These are phyloP conservation scores for Prototheca wickerhamii DNA, from an alignment of 163 green algal species.

Conservation along the genomic window DNA sequence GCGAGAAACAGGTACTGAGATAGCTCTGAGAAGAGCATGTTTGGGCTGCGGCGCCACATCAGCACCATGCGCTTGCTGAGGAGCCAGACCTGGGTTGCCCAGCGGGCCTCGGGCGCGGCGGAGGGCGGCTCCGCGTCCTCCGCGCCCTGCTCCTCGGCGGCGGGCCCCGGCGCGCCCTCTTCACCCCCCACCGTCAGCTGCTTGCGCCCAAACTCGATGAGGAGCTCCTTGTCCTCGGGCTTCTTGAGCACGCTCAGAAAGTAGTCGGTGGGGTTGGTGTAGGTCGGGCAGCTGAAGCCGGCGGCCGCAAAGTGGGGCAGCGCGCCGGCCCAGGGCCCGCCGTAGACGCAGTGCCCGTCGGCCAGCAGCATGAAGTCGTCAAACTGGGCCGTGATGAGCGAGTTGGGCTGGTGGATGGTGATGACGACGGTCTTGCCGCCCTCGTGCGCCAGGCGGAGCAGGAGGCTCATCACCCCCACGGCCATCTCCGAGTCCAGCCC, in stretches of 20 bases:
- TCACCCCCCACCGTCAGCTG: not conserved
- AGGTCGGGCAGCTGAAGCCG: slow-evolving; percentile 42
- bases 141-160: not conserved
- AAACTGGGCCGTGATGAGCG: slow-evolving; percentile 58
- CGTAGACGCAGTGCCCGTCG: slow-evolving; percentile 18
- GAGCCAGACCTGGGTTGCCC: slow-evolving; percentile 5
- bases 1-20: slow-evolving; percentile 31
- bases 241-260: slow-evolving; percentile 39
- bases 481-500: slow-evolving; percentile 73
- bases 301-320: slow-evolving; percentile 36
- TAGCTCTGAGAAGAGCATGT: slow-evolving; percentile 19
- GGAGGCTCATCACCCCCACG: slow-evolving; percentile 33
- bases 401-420: slow-evolving; percentile 75
- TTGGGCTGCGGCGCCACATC: slow-evolving; percentile 21
- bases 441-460: slow-evolving; percentile 44
- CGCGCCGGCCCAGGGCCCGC: slow-evolving; percentile 33
- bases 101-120: not conserved
- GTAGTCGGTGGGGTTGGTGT: slow-evolving; percentile 64
- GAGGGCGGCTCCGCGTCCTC: not conserved
- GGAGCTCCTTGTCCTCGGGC: slow-evolving; percentile 2
- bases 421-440: slow-evolving; percentile 42
- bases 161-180: not conserved
- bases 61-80: slow-evolving; percentile 16
- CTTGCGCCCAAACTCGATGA: not conserved
- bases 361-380: slow-evolving; percentile 67